phyloP scores from a whole-genome alignment of 2,329 filamentous ascomycete species.

The Allantophomopsis lycopodina region DNA sequence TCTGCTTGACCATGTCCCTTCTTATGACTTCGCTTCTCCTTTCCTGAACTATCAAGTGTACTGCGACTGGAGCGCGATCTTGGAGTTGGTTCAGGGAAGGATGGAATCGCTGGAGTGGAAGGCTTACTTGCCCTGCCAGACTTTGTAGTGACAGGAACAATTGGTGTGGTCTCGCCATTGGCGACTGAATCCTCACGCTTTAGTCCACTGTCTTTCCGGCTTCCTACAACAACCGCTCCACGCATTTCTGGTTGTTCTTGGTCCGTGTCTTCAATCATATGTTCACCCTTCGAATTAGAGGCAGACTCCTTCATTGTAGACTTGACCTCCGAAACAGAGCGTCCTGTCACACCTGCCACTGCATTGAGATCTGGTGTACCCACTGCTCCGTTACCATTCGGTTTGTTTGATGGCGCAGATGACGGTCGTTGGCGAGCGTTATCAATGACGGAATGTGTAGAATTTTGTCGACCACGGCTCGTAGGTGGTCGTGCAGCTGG shows the following conservation, averaged over 20 bases:
- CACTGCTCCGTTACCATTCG: conserved; percentile 32
- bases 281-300: conserved; percentile 15
- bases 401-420: conserved; percentile 47
- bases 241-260: conserved; percentile 18
- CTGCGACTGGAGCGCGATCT: conserved; percentile 40
- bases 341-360: conserved; percentile 16
- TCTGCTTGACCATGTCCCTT: conserved; percentile 31
- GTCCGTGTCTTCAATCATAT: conserved; percentile 16
- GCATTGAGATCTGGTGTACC: conserved; percentile 17
- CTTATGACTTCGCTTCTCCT: conserved; percentile 42
- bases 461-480: conserved; percentile 64
- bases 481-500: conserved; percentile 50
- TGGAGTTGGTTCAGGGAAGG: conserved; percentile 38
- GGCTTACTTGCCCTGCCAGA: conserved; percentile 54
- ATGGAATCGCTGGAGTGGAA: conserved; percentile 46
- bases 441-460: conserved; percentile 45
- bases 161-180: conserved; percentile 24
- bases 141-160: conserved; percentile 36
- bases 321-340: conserved; percentile 32
- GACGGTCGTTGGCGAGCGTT: conserved; percentile 37
- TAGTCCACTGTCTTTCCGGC: conserved; percentile 29
- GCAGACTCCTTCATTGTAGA: conserved; percentile 34
- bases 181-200: conserved; percentile 34
- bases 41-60: conserved; percentile 13
- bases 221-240: conserved; percentile 15